Conservation (phyloP, 2,329 filamentous ascomycete species). For the Bertia moriformis region DNA sequence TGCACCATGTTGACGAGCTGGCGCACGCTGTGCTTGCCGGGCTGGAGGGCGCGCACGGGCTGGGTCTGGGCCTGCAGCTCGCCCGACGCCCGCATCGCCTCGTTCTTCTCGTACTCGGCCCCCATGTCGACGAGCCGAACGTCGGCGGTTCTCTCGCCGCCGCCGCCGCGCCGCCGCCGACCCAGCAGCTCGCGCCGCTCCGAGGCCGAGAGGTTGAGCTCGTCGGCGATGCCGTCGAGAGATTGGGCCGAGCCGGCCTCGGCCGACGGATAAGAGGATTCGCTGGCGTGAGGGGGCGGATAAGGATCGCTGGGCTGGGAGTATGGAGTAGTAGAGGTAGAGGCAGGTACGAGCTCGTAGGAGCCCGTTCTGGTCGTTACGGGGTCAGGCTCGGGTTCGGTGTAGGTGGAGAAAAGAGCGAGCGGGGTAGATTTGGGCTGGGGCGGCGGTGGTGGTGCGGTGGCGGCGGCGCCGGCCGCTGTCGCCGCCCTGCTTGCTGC, state of each 20-base stretch:
- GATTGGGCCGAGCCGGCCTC: slow-evolving; percentile 27
- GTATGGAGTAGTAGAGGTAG: slow-evolving; percentile 10
- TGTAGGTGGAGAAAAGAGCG: no score
- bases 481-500: no score
- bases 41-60: slow-evolving; percentile 67
- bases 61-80: slow-evolving; percentile 60
- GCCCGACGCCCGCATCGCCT: slow-evolving; percentile 55
- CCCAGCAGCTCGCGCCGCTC: slow-evolving; percentile 78
- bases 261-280: background rate
- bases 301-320: slow-evolving; percentile 8
- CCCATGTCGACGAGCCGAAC: slow-evolving; percentile 79
- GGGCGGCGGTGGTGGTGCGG: no score
- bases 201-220: slow-evolving; percentile 64
- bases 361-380: slow-evolving; percentile 65
- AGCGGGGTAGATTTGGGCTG: no score
- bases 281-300: slow-evolving; percentile 1
- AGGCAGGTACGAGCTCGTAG: slow-evolving; percentile 11
- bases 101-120: slow-evolving; percentile 72
- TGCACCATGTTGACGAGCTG: slow-evolving; percentile 75
- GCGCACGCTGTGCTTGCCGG: slow-evolving; percentile 77
- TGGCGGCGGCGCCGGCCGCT: no score
- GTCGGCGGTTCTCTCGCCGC: slow-evolving; percentile 25
- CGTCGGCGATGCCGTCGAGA: slow-evolving; percentile 57
- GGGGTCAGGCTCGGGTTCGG: no score
- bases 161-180: slow-evolving; percentile 32